A percentile compares a stretch with the other conserved stretches of the same genome.
Conservation (phyloP, 345 rosid genomes). For the Rhizophora apiculata region DNA sequence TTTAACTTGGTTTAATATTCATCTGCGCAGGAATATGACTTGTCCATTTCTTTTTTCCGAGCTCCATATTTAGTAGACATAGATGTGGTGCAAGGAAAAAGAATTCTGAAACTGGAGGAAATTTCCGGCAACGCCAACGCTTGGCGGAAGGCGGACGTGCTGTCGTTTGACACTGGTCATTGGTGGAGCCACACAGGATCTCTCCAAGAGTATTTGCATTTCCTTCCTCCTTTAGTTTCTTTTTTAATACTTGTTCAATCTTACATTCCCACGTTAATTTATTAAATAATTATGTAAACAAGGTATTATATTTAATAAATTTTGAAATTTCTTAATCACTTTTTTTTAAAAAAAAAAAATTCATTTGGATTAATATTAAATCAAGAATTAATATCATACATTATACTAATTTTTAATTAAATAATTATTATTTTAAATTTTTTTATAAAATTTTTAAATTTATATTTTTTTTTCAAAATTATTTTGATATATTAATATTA, state of each 20-base stretch:
- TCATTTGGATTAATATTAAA: too few species aligned
- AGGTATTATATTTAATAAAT: not conserved
- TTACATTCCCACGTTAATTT: too few species aligned
- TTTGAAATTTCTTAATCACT: too few species aligned
- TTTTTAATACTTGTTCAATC: not conserved
- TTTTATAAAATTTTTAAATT: too few species aligned
- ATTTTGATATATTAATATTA: not conserved
- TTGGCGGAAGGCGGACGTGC: slow-evolving; percentile 63
- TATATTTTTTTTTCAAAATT: not conserved
- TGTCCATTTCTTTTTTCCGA: slow-evolving; percentile 59
- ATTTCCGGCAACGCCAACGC: slow-evolving; percentile 62
- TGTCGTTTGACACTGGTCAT: slow-evolving; percentile 86
- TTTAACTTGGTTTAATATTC: too few species aligned
- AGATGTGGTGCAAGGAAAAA: slow-evolving; percentile 61
- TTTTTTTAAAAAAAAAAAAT: too few species aligned
- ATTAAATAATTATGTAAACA: too few species aligned
- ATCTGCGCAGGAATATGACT: slow-evolving; percentile 63
- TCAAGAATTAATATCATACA: too few species aligned
- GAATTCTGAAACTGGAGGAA: slow-evolving; percentile 63
- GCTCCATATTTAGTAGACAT: slow-evolving; percentile 90
- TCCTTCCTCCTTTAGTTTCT: not conserved
- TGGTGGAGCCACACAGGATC: slow-evolving; percentile 89
- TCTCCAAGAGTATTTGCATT: slow-evolving; percentile 54
- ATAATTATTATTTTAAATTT: too few species aligned
- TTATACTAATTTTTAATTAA: too few species aligned